These are phyloP conservation scores for Pseudogymnoascus sp. DNA, from an alignment of 2,329 filamentous ascomycete genomes.

Conservation along the genomic window DNA sequence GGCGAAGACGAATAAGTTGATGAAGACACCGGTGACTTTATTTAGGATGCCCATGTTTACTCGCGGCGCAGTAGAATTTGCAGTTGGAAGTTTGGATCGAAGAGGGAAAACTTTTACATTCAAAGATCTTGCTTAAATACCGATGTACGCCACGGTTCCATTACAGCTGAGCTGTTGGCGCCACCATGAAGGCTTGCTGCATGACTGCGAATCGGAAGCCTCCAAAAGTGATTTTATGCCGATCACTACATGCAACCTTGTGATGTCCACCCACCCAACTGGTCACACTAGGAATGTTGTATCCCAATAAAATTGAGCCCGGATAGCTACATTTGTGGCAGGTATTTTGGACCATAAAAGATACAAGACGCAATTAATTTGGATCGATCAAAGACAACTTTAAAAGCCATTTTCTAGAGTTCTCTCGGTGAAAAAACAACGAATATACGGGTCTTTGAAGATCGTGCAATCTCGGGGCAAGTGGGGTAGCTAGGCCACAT, in stretches of 20 bases:
- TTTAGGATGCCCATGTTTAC: background rate
- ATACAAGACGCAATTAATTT: background rate
- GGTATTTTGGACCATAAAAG: background rate
- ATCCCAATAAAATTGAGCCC: background rate
- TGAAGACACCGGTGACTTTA: slow-evolving; percentile 21
- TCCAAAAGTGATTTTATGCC: background rate
- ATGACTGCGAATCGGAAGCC: background rate
- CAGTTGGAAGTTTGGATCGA: background rate
- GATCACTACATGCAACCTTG: background rate
- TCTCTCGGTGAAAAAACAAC: background rate
- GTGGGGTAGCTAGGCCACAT: background rate
- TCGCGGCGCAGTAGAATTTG: background rate
- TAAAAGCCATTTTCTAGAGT: background rate
- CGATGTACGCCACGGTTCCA: background rate
- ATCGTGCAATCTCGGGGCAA: background rate
- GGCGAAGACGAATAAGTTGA: slow-evolving; percentile 33
- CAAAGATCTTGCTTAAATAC: background rate
- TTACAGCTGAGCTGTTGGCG: slow-evolving; percentile 5
- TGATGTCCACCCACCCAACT: background rate
- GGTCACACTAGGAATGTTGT: background rate
- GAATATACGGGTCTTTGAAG: background rate
- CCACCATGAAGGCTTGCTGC: slow-evolving; percentile 1
- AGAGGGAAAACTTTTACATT: background rate
- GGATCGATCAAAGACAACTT: background rate
- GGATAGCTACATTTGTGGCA: background rate